A percentile compares a stretch with the other conserved stretches of the same genome.
Evolutionary conservation across 805 yeast genomes (phyloP).

Genomic region (Candida sithepensis): DNA sequence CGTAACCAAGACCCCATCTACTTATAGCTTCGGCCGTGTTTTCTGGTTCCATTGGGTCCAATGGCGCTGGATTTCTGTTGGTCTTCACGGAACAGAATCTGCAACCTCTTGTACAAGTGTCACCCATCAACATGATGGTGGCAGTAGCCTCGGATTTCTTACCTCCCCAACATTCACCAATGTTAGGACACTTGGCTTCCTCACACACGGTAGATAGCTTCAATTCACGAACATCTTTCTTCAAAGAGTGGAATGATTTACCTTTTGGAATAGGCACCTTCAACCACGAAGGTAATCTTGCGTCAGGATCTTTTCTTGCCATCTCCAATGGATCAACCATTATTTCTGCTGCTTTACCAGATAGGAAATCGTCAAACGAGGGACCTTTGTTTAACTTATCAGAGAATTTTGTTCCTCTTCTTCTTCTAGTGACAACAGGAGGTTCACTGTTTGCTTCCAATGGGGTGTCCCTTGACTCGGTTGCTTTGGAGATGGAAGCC

Average conservation of each 20-base stretch:
- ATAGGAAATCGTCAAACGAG: slow-evolving; percentile 84
- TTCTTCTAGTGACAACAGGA: slow-evolving; percentile 32
- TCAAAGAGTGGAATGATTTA: slow-evolving; percentile 70
- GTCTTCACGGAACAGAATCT: slow-evolving; percentile 97
- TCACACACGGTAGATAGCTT: slow-evolving; percentile 95
- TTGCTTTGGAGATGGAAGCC: background rate
- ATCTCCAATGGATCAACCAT: slow-evolving; percentile 72
- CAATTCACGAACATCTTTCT: slow-evolving; percentile 82
- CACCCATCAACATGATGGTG: slow-evolving; percentile 97
- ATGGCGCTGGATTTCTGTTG: slow-evolving; percentile 75
- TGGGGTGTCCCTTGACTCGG: background rate
- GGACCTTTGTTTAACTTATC: slow-evolving; percentile 82
- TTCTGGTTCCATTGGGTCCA: slow-evolving; percentile 96
- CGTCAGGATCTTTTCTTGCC: slow-evolving; percentile 64
- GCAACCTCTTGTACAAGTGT: slow-evolving; percentile 99
- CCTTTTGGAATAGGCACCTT: slow-evolving; percentile 98
- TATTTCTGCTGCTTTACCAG: slow-evolving; percentile 71
- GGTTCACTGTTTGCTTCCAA: background rate
- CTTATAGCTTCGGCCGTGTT: slow-evolving; percentile 96
- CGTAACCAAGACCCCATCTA: slow-evolving; percentile 98
- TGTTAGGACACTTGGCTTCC: slow-evolving; percentile 99
- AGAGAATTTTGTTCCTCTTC: slow-evolving; percentile 57
- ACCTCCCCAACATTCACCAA: slow-evolving; percentile 99
- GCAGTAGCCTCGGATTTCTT: slow-evolving; percentile 91
- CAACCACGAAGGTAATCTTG: slow-evolving; percentile 87